Conservation (phyloP, 768 basidiomycete genomes). For the Coprinopsis marcescibilis region DNA sequence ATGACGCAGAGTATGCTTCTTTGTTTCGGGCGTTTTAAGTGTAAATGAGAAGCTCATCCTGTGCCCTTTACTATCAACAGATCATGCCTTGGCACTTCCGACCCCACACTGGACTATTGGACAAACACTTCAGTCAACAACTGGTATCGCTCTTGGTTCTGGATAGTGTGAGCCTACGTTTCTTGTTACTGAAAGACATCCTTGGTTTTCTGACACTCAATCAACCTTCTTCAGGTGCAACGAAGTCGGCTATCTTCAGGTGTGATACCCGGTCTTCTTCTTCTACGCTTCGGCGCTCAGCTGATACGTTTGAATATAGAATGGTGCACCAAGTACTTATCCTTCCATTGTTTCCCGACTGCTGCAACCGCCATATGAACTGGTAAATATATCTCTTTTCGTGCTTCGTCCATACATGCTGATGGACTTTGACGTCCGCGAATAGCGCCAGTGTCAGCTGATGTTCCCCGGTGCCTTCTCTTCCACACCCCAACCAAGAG, state of each 20-base stretch:
- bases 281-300: not conserved
- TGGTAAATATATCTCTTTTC: slow-evolving; percentile 29
- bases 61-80: slow-evolving; percentile 22
- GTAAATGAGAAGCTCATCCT: not conserved
- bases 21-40: not conserved
- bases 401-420: not conserved
- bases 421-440: too few species aligned
- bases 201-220: too few species aligned
- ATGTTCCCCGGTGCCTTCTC: slow-evolving; percentile 62
- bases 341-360: slow-evolving; percentile 51
- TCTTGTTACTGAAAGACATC: not conserved
- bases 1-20: slow-evolving; percentile 41
- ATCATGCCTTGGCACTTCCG: slow-evolving; percentile 38
- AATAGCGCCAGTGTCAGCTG: slow-evolving; percentile 61
- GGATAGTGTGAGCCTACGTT: slow-evolving; percentile 51
- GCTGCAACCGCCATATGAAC: slow-evolving; percentile 48
- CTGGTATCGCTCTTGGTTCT: slow-evolving; percentile 56
- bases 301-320: slow-evolving; percentile 21
- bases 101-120: slow-evolving; percentile 36
- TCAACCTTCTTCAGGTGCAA: slow-evolving; percentile 37
- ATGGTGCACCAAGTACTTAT: slow-evolving; percentile 31
- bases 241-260: slow-evolving; percentile 58
- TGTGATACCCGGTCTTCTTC: slow-evolving; percentile 12
- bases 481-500: slow-evolving; percentile 37
- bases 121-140: slow-evolving; percentile 55